Base-by-base conservation (phyloP, 805 yeast species). In the Starmerella etchellsii region DNA sequence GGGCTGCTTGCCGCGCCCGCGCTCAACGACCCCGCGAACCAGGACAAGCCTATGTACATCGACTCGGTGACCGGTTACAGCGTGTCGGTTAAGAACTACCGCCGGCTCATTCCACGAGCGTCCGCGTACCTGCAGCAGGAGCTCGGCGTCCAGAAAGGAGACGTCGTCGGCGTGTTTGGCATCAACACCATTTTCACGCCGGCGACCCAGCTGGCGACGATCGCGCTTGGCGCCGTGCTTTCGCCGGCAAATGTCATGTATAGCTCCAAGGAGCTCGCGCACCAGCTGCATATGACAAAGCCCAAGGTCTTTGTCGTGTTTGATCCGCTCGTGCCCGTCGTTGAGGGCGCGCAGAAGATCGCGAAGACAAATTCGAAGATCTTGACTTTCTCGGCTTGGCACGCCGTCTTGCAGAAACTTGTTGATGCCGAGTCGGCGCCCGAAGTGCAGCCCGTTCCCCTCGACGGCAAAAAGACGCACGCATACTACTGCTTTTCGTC, bases 181-280 rank as follows among this genome's bases (percentile, higher is more conserved):
- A 38, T 46, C 15, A 61, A 62, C 51, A 37, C 46, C 41, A 45
- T 61, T 25, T 49, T 44, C 40, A 51, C 53, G 4, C 56, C 59
- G 4, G 46, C 52, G 2, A 38, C 58, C 9, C 64, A 60, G 43
- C 47, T 50, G 32, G 59, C 54, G 1, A 37, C 53, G 15, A 32
- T 59, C 22, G 30, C 51, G 3, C 43, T 49, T 11, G 62, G 60
- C 1, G 65, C 54, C 7, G 43, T 55, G 4, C 46, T 60, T 1
- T 46, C 57, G 8, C 65, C 65, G 14, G 61, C 62, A 1, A 60
- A 60, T 24, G 47, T 57, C 25, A 53, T 52, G 42, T 61, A 60
- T 50, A 53, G 47, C 20, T 46, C 55, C 15, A 51, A 53, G 16
- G 65, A 60, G 43, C 50, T 61, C 7, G 49, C 52, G 9, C 52